These are phyloP conservation scores for Phaeotremella skinneri DNA, from an alignment of 768 basidiomycete genomes.

Conservation along the genomic window DNA sequence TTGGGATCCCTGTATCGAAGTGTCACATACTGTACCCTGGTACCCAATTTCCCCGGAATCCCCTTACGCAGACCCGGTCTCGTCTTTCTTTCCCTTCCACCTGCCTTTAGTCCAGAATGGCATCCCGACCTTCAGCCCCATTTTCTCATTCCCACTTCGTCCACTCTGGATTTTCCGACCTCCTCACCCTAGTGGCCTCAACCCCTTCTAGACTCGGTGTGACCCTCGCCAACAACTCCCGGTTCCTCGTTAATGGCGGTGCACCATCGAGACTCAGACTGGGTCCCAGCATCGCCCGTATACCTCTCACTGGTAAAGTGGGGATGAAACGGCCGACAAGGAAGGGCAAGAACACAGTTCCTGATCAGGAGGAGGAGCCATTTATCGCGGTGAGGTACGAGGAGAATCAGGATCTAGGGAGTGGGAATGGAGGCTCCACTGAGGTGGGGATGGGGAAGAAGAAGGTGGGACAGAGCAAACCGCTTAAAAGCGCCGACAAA, in stretches of 20 bases:
- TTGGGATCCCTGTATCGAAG: too few species aligned
- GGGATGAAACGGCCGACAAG: neutral
- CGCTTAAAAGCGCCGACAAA: neutral
- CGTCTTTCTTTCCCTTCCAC: too few species aligned
- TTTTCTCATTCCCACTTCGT: constrained; percentile 19
- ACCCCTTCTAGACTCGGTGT: constrained; percentile 30
- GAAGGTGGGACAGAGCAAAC: constrained; percentile 1
- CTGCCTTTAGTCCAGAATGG: constrained; percentile 10
- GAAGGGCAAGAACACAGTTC: neutral
- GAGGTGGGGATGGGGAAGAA: too few species aligned
- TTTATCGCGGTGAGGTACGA: constrained; percentile 18
- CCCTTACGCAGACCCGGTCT: too few species aligned
- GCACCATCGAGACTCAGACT: neutral
- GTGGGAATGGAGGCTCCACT: constrained; percentile 9
- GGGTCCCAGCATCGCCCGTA: too few species aligned
- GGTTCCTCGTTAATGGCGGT: neutral
- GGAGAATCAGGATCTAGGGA: constrained; percentile 11
- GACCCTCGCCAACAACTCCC: neutral
- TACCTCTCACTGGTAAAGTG: neutral
- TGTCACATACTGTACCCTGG: too few species aligned
- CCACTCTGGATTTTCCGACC: constrained; percentile 37
- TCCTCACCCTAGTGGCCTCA: constrained; percentile 28
- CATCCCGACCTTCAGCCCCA: constrained; percentile 11
- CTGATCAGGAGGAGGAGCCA: neutral
- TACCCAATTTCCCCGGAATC: too few species aligned